Conservation (phyloP, 768 basidiomycete species). For the Ephemerocybe angulata region DNA sequence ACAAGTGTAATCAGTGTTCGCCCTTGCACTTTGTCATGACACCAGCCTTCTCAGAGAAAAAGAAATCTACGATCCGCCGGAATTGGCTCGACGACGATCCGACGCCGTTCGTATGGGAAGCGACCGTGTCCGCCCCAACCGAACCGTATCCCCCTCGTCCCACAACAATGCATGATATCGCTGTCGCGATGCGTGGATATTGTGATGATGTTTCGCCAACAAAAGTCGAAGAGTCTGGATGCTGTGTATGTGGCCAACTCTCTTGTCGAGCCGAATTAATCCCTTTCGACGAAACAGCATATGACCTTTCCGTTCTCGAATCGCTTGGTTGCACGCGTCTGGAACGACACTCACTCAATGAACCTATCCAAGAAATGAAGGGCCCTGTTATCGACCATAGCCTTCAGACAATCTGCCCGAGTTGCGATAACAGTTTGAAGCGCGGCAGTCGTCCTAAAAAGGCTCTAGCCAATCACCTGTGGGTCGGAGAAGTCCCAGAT, state of each 20-base stretch:
- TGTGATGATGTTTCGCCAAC: not conserved
- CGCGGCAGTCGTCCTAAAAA: not conserved
- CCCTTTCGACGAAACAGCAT: not conserved
- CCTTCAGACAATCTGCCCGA: not conserved
- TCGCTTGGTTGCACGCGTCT: not conserved
- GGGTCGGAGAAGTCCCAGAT: conserved; percentile 32
- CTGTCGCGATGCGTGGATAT: not conserved
- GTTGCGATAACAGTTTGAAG: not conserved
- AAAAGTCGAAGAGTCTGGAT: not conserved
- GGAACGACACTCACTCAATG: not conserved
- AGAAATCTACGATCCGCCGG: not conserved
- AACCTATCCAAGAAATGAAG: not conserved
- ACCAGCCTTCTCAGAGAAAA: not conserved
- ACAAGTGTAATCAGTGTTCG: not conserved
- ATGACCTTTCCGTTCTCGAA: not conserved
- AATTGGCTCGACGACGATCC: not conserved
- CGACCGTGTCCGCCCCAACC: not conserved
- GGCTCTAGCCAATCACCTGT: conserved; percentile 30
- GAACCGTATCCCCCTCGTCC: not conserved
- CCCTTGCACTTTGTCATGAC: not conserved
- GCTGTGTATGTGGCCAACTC: conserved; percentile 5
- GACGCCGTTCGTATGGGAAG: not conserved
- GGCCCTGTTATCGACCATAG: not conserved
- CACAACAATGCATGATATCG: not conserved
- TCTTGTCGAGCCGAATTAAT: not conserved